Conservation (phyloP, 495 filamentous ascomycete genomes). For the Neurospora intermedia region DNA sequence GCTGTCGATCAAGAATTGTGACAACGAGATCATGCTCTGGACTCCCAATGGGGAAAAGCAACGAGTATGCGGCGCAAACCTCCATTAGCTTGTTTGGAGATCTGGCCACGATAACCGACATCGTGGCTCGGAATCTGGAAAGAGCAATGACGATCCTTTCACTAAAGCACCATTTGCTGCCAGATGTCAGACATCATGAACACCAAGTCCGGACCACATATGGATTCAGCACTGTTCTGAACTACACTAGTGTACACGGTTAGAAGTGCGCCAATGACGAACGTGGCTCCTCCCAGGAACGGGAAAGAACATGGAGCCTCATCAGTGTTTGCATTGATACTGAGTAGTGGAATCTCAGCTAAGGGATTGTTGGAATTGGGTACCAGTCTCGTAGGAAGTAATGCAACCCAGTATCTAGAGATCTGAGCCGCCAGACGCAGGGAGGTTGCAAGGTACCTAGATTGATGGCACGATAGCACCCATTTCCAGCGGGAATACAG, state of each 20-base stretch:
- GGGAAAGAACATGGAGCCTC: neutral
- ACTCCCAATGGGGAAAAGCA: neutral
- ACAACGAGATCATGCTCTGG: neutral
- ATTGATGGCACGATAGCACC: neutral
- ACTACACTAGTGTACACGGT: neutral
- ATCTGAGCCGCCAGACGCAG: neutral
- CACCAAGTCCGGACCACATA: neutral
- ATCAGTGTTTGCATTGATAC: neutral
- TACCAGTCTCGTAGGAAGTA: neutral
- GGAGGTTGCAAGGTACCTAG: neutral
- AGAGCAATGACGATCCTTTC: neutral
- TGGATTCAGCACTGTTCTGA: neutral
- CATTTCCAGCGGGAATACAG: neutral
- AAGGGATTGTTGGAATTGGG: neutral
- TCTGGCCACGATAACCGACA: neutral
- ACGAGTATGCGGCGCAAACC: neutral
- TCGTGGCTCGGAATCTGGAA: neutral
- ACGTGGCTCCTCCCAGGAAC: neutral
- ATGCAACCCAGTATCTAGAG: neutral
- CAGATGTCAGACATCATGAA: neutral
- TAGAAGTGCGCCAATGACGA: neutral
- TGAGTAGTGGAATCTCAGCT: neutral
- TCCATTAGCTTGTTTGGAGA: neutral
- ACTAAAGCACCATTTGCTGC: neutral
- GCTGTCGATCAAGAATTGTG: neutral